Percentiles rank a stretch among this genome's conserved stretches.
These are phyloP conservation scores for Nakazawaea anatomiae DNA, from an alignment of 805 yeast genomes.

Conservation along the genomic window DNA sequence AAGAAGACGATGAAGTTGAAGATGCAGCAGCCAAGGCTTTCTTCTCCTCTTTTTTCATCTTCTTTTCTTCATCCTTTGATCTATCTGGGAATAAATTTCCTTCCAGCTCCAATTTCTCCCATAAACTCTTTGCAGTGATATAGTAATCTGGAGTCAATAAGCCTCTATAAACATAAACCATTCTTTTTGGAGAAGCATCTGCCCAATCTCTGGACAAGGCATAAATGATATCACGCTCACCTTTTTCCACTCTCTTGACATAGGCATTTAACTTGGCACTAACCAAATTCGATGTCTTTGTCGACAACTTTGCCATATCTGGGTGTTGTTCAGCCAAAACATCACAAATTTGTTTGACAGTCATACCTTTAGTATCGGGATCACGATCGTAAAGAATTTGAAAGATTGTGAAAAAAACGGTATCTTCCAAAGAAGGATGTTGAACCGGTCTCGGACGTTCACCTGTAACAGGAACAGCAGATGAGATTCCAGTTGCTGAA, in stretches of 20 bases:
- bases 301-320: conserved; percentile 74
- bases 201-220: conserved; percentile 88
- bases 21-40: conserved; percentile 7
- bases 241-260: conserved; percentile 80
- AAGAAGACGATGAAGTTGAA: background rate
- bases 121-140: conserved; percentile 58
- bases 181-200: conserved; percentile 81
- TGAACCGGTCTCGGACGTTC: conserved; percentile 67
- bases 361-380: conserved; percentile 69
- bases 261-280: conserved; percentile 81
- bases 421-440: conserved; percentile 63
- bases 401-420: conserved; percentile 71
- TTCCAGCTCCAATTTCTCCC: conserved; percentile 39
- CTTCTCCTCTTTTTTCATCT: conserved; percentile 10
- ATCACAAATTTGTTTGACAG: conserved; percentile 86
- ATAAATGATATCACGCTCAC: conserved; percentile 65
- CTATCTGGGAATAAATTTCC: conserved; percentile 21
- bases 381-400: conserved; percentile 66
- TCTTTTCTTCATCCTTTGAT: conserved; percentile 10
- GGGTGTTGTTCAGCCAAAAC: conserved; percentile 69
- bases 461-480: conserved; percentile 77
- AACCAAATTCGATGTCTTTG: conserved; percentile 75
- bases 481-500: conserved; percentile 67
- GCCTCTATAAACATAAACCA: conserved; percentile 85
- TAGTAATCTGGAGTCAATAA: conserved; percentile 70